Base-by-base conservation (phyloP, 1,284 basidiomycete genomes). In the Ustilago hordei region DNA sequence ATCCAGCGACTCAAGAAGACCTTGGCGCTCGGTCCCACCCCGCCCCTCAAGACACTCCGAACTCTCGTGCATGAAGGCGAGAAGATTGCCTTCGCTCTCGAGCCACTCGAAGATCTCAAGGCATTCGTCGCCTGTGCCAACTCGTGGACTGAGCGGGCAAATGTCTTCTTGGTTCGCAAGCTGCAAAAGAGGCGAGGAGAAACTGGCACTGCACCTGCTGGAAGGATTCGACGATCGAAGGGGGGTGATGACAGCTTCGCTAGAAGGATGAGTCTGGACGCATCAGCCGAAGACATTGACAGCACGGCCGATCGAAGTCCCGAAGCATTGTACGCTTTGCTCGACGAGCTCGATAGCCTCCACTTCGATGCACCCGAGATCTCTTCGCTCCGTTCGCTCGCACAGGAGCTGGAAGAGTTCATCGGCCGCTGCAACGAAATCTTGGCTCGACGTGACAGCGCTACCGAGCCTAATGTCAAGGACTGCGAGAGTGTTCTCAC, bases 51-150 rank as follows among this genome's bases (percentile, higher is more conserved):
- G 67, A 90, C 90, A 35, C 89, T 98, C 63, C 91, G 92, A 35
- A 90, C 92, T 7, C 88, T 96, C 17, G 88, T 94, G 31, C 90
- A 92, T 0, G 95, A 98, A 85, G 95, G 93, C 23, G 94, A 97
- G 78, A 91, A 91, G 64, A 93, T 96, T 83, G 91, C 90, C 55
- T 90, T 91, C 82, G 89, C 89, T 31, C 89, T 97, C 19, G 89
- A 90, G 2, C 93, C 95, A 84, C 88, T 95, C 55, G 87, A 88
- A 23, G 88, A 90, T 54, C 89, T 98, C 53, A 90, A 91, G 55
- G 92, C 91, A 83, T 94, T 94, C 83, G 92, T 97, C 58, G 89
- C 87, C 47, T 90, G 91, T 67, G 95, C 93, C 31, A 93, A 91
- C 78, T 91, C 92, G 72, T 96, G 95, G 94, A 88, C 95, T 5